These are phyloP conservation scores for Gastrolobium bilobum DNA, from an alignment of 306 rosid genomes.

Conservation along the genomic window DNA sequence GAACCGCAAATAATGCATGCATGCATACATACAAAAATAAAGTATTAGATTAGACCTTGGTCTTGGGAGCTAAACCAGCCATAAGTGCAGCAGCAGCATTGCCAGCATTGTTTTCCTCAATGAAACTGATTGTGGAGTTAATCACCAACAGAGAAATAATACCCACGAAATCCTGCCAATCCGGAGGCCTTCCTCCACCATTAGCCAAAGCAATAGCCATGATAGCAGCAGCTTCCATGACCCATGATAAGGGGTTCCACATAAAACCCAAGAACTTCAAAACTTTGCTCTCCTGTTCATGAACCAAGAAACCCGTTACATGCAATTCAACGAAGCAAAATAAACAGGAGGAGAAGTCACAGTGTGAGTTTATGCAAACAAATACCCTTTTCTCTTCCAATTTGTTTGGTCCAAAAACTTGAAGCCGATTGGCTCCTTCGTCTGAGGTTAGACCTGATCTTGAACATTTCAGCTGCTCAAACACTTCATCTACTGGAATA, in stretches of 20 bases:
- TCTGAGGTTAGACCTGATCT: constrained; percentile 78
- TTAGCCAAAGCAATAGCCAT: constrained; percentile 98
- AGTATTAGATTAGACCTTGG: constrained; percentile 66
- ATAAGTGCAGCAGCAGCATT: constrained; percentile 99
- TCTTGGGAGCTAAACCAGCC: constrained; percentile 99
- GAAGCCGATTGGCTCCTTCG: constrained; percentile 89
- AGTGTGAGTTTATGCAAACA: not conserved
- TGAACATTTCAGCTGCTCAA: constrained; percentile 90
- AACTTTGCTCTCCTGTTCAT: constrained; percentile 83
- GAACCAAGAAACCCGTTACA: constrained; percentile 27
- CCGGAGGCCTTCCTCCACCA: constrained; percentile 88
- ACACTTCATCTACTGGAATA: constrained; percentile 93
- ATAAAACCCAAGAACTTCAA: constrained; percentile 96
- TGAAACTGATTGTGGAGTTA: constrained; percentile 95
- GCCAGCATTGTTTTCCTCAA: constrained; percentile 97
- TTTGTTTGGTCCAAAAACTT: constrained; percentile 97
- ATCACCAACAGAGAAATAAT: constrained; percentile 76
- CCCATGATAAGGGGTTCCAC: constrained; percentile 99
- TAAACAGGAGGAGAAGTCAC: not conserved
- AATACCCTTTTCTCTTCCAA: constrained; percentile 92
- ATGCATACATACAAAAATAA: not conserved
- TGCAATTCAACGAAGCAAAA: not conserved
- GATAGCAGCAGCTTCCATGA: constrained; percentile 99
- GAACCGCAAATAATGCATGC: constrained; percentile 1
- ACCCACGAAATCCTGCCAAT: constrained; percentile 98